Evolutionary conservation across 1,139 yeast genomes (phyloP), one percentile per base, ranked within the genome.

Genomic region (Suhomyces guaymorum): DNA sequence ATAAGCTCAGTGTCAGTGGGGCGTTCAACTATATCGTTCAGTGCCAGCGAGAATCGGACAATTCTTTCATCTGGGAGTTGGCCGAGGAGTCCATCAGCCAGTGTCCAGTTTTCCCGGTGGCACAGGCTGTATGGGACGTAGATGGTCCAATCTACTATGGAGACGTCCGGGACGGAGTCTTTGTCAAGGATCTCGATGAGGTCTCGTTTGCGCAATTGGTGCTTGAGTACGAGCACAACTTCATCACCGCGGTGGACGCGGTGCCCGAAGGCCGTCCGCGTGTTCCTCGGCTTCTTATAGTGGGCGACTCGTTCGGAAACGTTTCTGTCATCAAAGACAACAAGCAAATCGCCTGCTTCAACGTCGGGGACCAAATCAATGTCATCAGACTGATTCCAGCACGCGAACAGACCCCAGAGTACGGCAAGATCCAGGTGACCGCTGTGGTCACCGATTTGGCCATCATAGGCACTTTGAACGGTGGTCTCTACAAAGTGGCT

Each of bases 271-370:
- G 15, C 18, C 12, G 36, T 26, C 18, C 28, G 15, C 10, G 25
- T 3, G 6, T n/a, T 12, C 26, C 30, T 2, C 14, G 21, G 7
- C 7, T 26, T 1, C 5, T 50, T 10, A 25, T 63, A 2, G 34
- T 49, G 1, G 64, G 65, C 2, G 73, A 66, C 42, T 51, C 66
- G 0, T 40, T 51, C 15, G 73, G 74, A 0, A 63, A 65, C 37
- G 25, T 66, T 1, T 40, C 52, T 6, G 29, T 51, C 2, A 25
- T 42, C 4, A 33, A 35, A 12, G 35, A 36, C 2, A 45, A 43
- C 26, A 24, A 43, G 0, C 40, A 30, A 24, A 12, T 28, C 4
- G 32, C 51, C 2, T 50, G 54, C 4, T 54, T 53, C 41, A 64
- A 61, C 33, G 35, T 67, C 10, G 66, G 63, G 2, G 67, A 61